Evolutionary conservation across 441 rosid genomes (phyloP), one percentile per base, ranked within the genome.

Genomic region (Gossypium schwendimanii): DNA sequence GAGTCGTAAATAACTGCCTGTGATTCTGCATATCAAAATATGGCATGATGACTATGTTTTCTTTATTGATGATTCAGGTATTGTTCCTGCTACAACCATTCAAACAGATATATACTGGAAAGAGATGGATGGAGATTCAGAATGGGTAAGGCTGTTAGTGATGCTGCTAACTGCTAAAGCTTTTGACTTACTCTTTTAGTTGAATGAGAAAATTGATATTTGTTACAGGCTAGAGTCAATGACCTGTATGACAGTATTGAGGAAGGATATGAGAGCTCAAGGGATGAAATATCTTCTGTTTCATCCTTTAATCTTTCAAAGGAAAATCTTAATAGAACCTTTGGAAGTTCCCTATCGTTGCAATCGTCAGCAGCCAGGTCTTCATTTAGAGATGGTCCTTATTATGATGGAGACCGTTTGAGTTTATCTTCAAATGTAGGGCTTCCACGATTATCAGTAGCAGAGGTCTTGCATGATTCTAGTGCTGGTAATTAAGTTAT

Each of bases 111-210:
- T 90, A 77, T 86, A 84, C 73, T 92, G 99, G 96, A 94, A 88
- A 89, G 94, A 82, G 84, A 83, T 85, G 89, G 97, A 88, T 86
- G 98, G 97, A 76, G 99, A 92, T 70, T 89, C 98, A 54, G 98
- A 92, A 81, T 94, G 99, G 98, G 99, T 94, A 87, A 57, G 76
- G 87, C 14, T 76, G 67, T 82, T 73, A 62, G 69, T 72, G 54
- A 50, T 81, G 55, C 33, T 73, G 73, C 62, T 69, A 39, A 59
- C 39, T 59, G 63, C 63, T 26, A 24, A 59, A 63, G 52, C 63
- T 31, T 59, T 54, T 31, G 12, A 57, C 65, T 28, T 31, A 7
- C 5, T 1, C 62, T 79, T 62, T 41, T 10, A 45, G 58, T 23
- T 50, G 21, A 20, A 41, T 52, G 11, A 63, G 67, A 70, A 24